A percentile compares a stretch with the other conserved stretches of the same genome.
Evolutionary conservation across 2,329 filamentous ascomycete species (phyloP).

Genomic region (Colletotrichum tropicicola): DNA sequence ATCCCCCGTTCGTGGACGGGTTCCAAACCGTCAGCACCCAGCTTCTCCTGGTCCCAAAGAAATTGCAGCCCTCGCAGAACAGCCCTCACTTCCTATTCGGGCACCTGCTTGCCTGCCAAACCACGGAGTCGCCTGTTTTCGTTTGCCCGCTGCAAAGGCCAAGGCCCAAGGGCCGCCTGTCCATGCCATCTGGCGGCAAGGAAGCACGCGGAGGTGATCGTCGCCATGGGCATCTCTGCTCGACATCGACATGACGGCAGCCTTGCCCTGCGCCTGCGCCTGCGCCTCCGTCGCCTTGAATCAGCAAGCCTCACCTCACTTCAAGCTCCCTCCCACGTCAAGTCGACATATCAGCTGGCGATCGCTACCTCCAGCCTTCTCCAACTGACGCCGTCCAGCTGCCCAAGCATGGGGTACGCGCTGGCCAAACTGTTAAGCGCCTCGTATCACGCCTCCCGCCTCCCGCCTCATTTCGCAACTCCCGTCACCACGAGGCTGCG

Average conservation of each 20-base stretch:
- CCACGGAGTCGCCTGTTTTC: background rate
- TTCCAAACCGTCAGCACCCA: slow-evolving; percentile 21
- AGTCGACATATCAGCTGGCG: background rate
- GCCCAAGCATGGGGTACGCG: background rate
- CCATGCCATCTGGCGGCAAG: background rate
- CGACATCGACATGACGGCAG: background rate
- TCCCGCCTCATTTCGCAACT: slow-evolving; percentile 17
- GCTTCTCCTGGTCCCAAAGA: background rate
- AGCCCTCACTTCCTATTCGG: background rate
- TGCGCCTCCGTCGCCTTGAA: background rate
- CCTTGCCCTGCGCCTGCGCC: background rate
- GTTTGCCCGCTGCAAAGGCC: background rate
- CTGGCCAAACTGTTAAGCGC: slow-evolving; percentile 11
- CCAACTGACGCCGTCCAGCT: background rate
- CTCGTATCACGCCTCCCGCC: slow-evolving; percentile 18
- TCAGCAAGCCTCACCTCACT: background rate
- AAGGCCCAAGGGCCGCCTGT: background rate
- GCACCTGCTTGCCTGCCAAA: slow-evolving; percentile 2
- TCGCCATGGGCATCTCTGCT: background rate
- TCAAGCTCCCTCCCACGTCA: background rate
- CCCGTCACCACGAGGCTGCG: slow-evolving; percentile 16
- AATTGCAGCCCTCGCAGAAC: background rate
- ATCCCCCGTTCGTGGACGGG: background rate
- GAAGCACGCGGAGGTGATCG: background rate
- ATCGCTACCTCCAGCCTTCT: background rate